Evolutionary conservation across 2,329 filamentous ascomycete genomes (phyloP).

Genomic region (Metarhizium brunneum): DNA sequence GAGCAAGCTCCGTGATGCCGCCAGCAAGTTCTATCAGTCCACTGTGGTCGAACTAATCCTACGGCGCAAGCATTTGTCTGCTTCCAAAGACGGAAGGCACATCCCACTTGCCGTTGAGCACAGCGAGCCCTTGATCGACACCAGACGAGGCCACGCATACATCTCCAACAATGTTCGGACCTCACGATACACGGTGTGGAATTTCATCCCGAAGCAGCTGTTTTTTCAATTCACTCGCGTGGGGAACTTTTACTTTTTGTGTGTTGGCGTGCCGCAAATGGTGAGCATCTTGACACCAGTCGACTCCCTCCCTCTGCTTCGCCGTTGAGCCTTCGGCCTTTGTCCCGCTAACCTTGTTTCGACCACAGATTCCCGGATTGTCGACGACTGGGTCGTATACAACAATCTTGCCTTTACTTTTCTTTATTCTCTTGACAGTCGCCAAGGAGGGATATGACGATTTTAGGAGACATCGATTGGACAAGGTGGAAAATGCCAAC

Average conservation of each 20-base stretch:
- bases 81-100: slow-evolving; percentile 60
- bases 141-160: slow-evolving; percentile 39
- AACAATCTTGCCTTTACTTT: slow-evolving; percentile 62
- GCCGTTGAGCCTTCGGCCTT: background rate
- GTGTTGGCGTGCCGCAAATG: slow-evolving; percentile 75
- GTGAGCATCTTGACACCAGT: slow-evolving; percentile 12
- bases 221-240: slow-evolving; percentile 80
- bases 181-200: slow-evolving; percentile 73
- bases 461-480: slow-evolving; percentile 66
- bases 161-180: slow-evolving; percentile 63
- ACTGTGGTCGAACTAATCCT: slow-evolving; percentile 41
- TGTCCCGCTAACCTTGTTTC: background rate
- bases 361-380: slow-evolving; percentile 49
- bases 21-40: slow-evolving; percentile 23
- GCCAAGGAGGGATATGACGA: slow-evolving; percentile 84
- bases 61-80: slow-evolving; percentile 57
- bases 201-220: slow-evolving; percentile 78
- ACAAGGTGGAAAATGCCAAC: slow-evolving; percentile 68
- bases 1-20: slow-evolving; percentile 10
- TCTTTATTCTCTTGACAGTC: slow-evolving; percentile 74
- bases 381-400: slow-evolving; percentile 70
- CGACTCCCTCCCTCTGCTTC: background rate
- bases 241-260: slow-evolving; percentile 81
- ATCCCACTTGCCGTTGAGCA: slow-evolving; percentile 33
- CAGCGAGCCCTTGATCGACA: slow-evolving; percentile 34